Conservation (phyloP, 2,329 filamentous ascomycete species). For the Exserohilum turcica region DNA sequence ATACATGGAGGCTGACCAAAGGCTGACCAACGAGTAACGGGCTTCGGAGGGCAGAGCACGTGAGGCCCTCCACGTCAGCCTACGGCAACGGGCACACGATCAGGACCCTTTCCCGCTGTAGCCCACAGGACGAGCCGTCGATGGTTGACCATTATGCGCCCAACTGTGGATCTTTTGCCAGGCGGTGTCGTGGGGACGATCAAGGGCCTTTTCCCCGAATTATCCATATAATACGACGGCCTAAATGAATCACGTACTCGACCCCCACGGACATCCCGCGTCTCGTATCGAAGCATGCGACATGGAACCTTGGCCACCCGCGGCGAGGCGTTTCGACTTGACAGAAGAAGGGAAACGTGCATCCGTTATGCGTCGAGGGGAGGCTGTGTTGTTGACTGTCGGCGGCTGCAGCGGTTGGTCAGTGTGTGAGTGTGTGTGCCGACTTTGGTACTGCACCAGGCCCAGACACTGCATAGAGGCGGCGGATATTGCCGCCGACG, state of each 20-base stretch:
- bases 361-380: constrained; percentile 7
- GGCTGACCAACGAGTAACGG: constrained; percentile 14
- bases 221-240: constrained; percentile 25
- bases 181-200: constrained; percentile 11
- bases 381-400: constrained; percentile 9
- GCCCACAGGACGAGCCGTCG: constrained; percentile 17
- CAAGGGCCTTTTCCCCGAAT: constrained; percentile 14
- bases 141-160: constrained; percentile 14
- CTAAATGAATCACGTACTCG: constrained; percentile 40
- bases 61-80: constrained; percentile 27
- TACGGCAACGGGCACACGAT: constrained; percentile 27
- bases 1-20: constrained; percentile 13
- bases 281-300: constrained; percentile 23
- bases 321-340: constrained; percentile 12
- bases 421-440: constrained; percentile 5
- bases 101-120: constrained; percentile 24
- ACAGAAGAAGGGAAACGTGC: constrained; percentile 7
- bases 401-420: constrained; percentile 20
- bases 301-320: constrained; percentile 9
- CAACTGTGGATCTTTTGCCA: constrained; percentile 21
- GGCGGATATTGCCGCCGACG: constrained; percentile 20
- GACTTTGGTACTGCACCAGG: constrained; percentile 4
- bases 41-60: constrained; percentile 17
- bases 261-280: constrained; percentile 34
- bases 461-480: constrained; percentile 10